Evolutionary conservation across 768 basidiomycete species (phyloP), one percentile per base, ranked within the genome.

Genomic region (Hypholoma sublateritium): DNA sequence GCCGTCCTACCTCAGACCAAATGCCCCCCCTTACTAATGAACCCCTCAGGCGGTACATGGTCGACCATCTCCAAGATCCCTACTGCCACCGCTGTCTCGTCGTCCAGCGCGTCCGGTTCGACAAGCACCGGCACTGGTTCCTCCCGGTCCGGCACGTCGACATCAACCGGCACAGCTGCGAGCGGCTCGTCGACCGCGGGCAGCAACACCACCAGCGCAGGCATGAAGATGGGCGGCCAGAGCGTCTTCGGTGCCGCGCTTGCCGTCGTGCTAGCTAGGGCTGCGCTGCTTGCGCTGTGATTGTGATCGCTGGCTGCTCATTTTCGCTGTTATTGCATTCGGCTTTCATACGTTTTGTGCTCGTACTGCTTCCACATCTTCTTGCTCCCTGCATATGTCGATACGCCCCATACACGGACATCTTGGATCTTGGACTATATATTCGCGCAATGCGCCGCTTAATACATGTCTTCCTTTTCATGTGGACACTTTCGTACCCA

Each of bases 51-150:
- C 19, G 58, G 53, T 11, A 55, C 58, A 11, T 59, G 58, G 52
- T 37, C 43, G 13, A 50, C 58, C 37, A 50, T 59, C 39, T 22
- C 47, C 22, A 54, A 55, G 13, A 34, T 59, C 24, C 53, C 58
- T 7, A 28, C 36, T 6, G 43, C 35, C 9, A 47, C 22, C 24
- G 46, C 22, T 5, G 25, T 16, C 21, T 25, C 13, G 12, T 28
- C 46, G 21, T 25, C 46, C 22, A 25, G 22, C 13, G 22, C 12
- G 22, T 25, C 22, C 16, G 46, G 22, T 12, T 32, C 46, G 46
- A 22, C 22, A 28, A 28, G 46, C 46, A 16, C 46, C 25, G 17
- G 17, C 16, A 5, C 46, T 14, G 46, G 46, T 8, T 12, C 46
- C 46, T 47, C 46, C 2, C 14, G 22, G 22, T 9, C 46, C 6